Base-by-base conservation (phyloP, 192 early-diverging fungal species). In the Rhizoclosmatium globosum region DNA sequence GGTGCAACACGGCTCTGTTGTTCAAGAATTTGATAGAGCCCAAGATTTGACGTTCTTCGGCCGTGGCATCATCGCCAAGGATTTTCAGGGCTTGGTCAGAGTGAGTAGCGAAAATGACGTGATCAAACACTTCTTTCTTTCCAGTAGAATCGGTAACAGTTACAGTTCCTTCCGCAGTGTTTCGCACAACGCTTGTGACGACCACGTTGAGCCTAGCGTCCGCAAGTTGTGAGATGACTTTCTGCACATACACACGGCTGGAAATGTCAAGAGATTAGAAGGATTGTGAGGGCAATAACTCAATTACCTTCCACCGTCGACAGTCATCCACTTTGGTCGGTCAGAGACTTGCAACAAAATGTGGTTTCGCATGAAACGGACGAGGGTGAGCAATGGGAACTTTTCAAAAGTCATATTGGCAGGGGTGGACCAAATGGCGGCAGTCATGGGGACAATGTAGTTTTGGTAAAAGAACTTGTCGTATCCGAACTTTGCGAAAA, bases 381-480 rank as follows among this genome's bases (percentile, higher is more conserved):
- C 82, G 9, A 92, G 76, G 4, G 91, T 92, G n/a, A 89, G 74
- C n/a, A 87, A 47, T 9, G 91, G 91, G 65, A 92, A 92, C 53
- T 83, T 71, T 60, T 88, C 81, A 62, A 86, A 81, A 13, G 88
- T 83, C 80, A 83, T 84, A 58, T 88, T 86, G 15, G 86, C 85
- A 45, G 91, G 90, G 6, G 89, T 92, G 47, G 85, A 86, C 91
- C 91, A 92, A 61, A 92, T 88, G 11, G 88, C 85, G 4, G 91
- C 86, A 31, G 90, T 92, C 89, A 92, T 92, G 2, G 91, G 91
- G 11, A 92, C 73, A 21, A 92, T 59, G 66, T 92, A 92, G 83
- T 92, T 89, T 79, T 92, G 83, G 46, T 83, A 85, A 69, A 92
- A 92, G 68, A 86, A 83, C 2, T 58, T 48, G 11, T 90, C 92